Evolutionary conservation across 306 rosid genomes (phyloP).

Genomic region (Hylodesmum podocarpum): DNA sequence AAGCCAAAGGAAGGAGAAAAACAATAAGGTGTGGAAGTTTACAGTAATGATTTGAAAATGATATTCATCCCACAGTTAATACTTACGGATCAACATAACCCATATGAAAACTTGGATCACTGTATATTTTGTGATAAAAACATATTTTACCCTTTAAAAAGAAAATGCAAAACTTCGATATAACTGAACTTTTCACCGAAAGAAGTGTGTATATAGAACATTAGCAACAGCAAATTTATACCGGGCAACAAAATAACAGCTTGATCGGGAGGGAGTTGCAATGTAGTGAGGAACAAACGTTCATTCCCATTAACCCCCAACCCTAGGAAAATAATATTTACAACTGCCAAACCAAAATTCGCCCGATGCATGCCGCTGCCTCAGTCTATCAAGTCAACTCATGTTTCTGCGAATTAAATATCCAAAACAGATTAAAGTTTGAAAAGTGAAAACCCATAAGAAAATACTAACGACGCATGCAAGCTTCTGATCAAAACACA

Average conservation of each 20-base stretch:
- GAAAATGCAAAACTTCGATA: neutral
- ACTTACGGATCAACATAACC: too few species aligned
- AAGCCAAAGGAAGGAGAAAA: too few species aligned
- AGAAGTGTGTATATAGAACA: neutral
- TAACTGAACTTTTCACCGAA: neutral
- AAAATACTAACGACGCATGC: neutral
- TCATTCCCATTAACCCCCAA: neutral
- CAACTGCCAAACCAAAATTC: constrained; percentile 25
- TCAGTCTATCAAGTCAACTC: neutral
- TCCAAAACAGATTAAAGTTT: neutral
- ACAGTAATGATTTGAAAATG: too few species aligned
- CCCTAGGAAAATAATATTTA: neutral
- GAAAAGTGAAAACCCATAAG: neutral
- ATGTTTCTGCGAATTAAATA: constrained; percentile 17
- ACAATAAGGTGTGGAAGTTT: too few species aligned
- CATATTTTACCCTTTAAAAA: too few species aligned
- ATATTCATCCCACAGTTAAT: too few species aligned
- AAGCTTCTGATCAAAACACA: neutral
- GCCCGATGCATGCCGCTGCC: neutral
- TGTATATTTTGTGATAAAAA: too few species aligned
- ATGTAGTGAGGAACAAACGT: neutral
- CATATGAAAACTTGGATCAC: too few species aligned
- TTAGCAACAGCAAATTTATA: neutral
- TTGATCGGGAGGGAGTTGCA: constrained; percentile 3
- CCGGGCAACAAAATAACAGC: constrained; percentile 22